Evolutionary conservation across 352 stramenopile species (phyloP), one percentile per base, ranked within the genome.

Genomic region (Pelagophyceae sp.): DNA sequence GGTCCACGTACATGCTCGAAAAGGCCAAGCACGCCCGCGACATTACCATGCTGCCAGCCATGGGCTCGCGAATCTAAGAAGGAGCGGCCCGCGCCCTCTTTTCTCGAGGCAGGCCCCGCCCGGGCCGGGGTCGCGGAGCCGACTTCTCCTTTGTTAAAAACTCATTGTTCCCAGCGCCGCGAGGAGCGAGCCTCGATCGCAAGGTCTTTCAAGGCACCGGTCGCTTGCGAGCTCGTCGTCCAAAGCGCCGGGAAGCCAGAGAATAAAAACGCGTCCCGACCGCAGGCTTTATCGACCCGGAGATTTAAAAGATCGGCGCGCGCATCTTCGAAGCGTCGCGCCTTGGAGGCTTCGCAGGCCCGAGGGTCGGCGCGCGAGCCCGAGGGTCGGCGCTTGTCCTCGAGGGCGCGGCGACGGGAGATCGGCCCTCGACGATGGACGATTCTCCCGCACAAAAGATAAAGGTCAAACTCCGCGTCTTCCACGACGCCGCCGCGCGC

Each of bases 1-100:
- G 63, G 69, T 3, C 67, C 15, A 58, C 35, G 15, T 74, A 74
- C 67, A 74, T 74, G 67, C 67, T 74, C 37, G 1, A 74, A 1
- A 74, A 74, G 38, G 67, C 67, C 17, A 1, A 17, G 0, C 6
- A 6, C 17, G 67, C 67, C 17, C 51, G 58, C 23, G 33, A 74
- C 20, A 3, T 29, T 19, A 35, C 33, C 15, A 5, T 74, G 15
- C 27, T 74, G 35, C 67, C 67, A 1, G 23, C 67, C 5, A 58
- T 19, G 35, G 67, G 67, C 35, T 35, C 38, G 5, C 35, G 67
- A 1, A 31, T 71, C 2, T 71, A 40, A 67, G 58, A 31, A 15
- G 15, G 15, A 67, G 31, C 45, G 45, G 11, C 45, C 11, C 45
- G 45, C 11, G 45, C 45, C 11, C 45, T n/a, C n/a, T n/a, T n/a